Percentiles rank a stretch among this genome's conserved stretches.
Evolutionary conservation across 192 early-diverging fungal species (phyloP).

Genomic region (Entomortierella lignicola): DNA sequence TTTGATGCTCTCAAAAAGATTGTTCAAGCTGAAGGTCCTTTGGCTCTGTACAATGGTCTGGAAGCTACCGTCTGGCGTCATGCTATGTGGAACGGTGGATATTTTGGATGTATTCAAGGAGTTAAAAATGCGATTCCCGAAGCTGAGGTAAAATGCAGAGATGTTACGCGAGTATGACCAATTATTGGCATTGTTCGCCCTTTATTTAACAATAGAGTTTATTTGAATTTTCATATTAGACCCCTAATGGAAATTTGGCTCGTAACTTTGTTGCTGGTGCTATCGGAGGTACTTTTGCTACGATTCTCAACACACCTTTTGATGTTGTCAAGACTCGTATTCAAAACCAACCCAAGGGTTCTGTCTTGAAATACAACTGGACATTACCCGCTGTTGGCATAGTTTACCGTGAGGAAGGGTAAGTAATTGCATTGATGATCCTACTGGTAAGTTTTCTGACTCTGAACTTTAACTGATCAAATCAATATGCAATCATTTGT

Average conservation of each 20-base stretch:
- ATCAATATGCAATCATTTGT: not conserved
- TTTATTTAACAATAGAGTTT: not conserved
- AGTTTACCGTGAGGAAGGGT: conserved; percentile 92
- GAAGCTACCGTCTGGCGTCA: conserved; percentile 96
- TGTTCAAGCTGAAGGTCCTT: conserved; percentile 78
- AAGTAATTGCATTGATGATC: conserved; percentile 17
- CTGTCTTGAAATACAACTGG: conserved; percentile 90
- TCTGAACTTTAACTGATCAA: conserved; percentile 15
- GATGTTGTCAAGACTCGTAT: conserved; percentile 98
- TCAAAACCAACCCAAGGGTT: conserved; percentile 80
- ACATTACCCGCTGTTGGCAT: conserved; percentile 79
- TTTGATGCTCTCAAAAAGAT: conserved; percentile 85
- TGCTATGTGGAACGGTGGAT: conserved; percentile 96
- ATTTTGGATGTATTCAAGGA: conserved; percentile 87
- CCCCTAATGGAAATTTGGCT: conserved; percentile 77
- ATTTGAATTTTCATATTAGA: conserved; percentile 32
- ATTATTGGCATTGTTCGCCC: not conserved
- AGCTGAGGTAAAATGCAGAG: conserved; percentile 59
- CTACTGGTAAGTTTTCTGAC: not conserved
- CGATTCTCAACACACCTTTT: conserved; percentile 92
- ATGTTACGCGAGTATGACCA: not conserved
- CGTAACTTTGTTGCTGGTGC: conserved; percentile 93
- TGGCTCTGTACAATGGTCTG: conserved; percentile 90
- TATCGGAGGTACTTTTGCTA: conserved; percentile 94
- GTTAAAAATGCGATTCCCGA: conserved; percentile 83